These are phyloP conservation scores for Closterium sp. DNA, from an alignment of 139 green algal species.

Conservation along the genomic window DNA sequence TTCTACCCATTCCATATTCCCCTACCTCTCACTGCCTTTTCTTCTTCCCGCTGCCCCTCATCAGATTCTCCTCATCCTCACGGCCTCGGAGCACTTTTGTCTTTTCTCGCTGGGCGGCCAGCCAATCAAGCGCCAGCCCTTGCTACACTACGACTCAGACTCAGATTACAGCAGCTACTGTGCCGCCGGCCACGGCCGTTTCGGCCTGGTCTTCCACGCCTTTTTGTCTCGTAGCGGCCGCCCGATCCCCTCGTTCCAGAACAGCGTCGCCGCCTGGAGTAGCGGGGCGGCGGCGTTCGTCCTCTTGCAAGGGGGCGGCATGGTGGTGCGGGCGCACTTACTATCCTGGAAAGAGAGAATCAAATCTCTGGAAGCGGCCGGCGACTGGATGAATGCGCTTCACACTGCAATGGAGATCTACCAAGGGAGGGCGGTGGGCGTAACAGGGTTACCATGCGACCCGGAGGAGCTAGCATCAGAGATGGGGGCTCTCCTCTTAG, in stretches of 20 bases:
- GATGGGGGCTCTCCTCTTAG: slow-evolving; percentile 21
- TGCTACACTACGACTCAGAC: not conserved
- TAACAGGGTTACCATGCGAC: slow-evolving; percentile 28
- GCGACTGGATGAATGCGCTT: slow-evolving; percentile 51
- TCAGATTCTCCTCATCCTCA: not conserved
- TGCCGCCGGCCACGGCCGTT: not conserved
- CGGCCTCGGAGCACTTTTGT: not conserved
- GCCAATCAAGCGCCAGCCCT: not conserved
- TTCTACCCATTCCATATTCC: too few species aligned
- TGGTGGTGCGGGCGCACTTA: not conserved
- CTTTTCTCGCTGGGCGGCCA: not conserved
- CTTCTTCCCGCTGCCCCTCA: not conserved
- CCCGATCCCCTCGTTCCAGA: not conserved
- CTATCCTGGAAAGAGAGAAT: not conserved
- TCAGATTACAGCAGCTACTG: not conserved
- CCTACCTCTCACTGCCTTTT: not conserved
- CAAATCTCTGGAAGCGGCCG: slow-evolving; percentile 33
- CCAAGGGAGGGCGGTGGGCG: slow-evolving; percentile 31
- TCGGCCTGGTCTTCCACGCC: not conserved
- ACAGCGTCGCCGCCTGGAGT: not conserved
- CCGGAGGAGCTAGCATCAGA: slow-evolving; percentile 1
- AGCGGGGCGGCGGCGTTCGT: not conserved
- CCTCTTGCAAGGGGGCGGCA: not conserved
- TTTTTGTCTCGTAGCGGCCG: not conserved
- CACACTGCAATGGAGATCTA: slow-evolving; percentile 47